Conservation (phyloP, 768 basidiomycete genomes). For the Kwoniella sp. region DNA sequence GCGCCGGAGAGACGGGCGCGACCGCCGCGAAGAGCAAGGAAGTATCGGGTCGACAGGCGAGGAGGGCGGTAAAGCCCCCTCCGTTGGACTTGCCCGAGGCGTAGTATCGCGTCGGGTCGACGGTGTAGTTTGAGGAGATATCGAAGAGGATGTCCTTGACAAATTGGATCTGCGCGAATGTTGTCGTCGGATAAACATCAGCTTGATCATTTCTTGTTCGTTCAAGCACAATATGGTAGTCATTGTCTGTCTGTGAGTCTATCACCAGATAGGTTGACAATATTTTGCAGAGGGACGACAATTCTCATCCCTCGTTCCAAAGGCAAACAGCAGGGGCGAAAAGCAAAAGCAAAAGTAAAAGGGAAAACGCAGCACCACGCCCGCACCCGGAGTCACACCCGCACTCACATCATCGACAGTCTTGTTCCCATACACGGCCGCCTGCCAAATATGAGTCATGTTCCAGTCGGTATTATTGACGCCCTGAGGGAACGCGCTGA, state of each 20-base stretch:
- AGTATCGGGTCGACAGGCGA: conserved; percentile 42
- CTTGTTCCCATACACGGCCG: conserved; percentile 33
- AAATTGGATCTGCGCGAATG: conserved; percentile 41
- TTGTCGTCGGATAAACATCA: no score
- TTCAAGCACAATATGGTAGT: no score
- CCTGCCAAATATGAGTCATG: conserved; percentile 35
- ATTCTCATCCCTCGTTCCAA: no score
- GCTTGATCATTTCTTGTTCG: no score
- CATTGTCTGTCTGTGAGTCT: no score
- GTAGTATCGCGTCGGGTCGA: conserved; percentile 33
- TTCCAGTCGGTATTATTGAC: conserved; percentile 34
- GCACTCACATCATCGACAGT: conserved; percentile 37
- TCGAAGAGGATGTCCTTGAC: conserved; percentile 38
- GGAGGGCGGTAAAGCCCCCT: conserved; percentile 41
- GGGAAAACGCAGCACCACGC: not conserved
- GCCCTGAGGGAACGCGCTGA: conserved; percentile 37
- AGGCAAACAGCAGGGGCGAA: no score
- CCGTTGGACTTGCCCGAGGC: conserved; percentile 47
- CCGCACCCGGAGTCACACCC: not conserved
- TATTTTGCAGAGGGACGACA: no score
- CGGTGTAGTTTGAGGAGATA: conserved; percentile 30
- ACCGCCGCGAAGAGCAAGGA: conserved; percentile 41
- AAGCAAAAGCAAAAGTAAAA: no score
- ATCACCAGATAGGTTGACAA: no score
- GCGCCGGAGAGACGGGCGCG: conserved; percentile 38